phyloP scores from a whole-genome alignment of 352 stramenopile genomes.

The Phytopythium boreale region DNA sequence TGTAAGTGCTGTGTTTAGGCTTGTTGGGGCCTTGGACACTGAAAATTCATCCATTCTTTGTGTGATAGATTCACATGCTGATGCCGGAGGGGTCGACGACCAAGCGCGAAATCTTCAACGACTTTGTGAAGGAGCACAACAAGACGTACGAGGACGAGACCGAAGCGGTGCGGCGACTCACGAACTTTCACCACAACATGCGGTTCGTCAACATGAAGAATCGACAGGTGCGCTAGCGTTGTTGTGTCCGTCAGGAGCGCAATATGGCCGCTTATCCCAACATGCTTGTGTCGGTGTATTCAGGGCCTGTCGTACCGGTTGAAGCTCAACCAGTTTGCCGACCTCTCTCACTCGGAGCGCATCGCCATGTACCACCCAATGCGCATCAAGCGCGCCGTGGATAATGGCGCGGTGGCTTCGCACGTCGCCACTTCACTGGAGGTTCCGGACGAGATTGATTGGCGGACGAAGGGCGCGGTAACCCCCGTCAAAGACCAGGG shows the following conservation, averaged over 20 bases:
- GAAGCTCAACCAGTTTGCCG: constrained; percentile 79
- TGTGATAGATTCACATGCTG: constrained; percentile 72
- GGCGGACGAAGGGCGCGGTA: constrained; percentile 82
- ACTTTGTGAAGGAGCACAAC: constrained; percentile 53
- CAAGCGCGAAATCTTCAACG: constrained; percentile 67
- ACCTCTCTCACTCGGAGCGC: constrained; percentile 74
- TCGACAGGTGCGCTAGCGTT: constrained; percentile 42
- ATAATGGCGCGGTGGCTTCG: constrained; percentile 57
- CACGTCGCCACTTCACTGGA: constrained; percentile 38
- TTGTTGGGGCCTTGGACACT: not conserved
- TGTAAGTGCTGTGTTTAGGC: constrained; percentile 30
- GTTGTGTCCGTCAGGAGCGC: not conserved
- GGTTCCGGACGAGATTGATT: constrained; percentile 78
- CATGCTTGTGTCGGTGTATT: not conserved
- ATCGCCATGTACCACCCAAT: constrained; percentile 40
- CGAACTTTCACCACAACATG: constrained; percentile 79
- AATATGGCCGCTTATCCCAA: not conserved
- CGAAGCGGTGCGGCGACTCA: constrained; percentile 49
- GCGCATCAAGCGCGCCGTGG: constrained; percentile 40
- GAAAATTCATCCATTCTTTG: constrained; percentile 11
- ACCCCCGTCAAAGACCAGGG: constrained; percentile 91
- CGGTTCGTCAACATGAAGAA: constrained; percentile 87
- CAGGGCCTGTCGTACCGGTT: constrained; percentile 78
- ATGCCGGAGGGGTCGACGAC: constrained; percentile 60
- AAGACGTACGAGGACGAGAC: constrained; percentile 54